Conservation (phyloP, 208 protist species). For the Leishmania aethiopica region DNA sequence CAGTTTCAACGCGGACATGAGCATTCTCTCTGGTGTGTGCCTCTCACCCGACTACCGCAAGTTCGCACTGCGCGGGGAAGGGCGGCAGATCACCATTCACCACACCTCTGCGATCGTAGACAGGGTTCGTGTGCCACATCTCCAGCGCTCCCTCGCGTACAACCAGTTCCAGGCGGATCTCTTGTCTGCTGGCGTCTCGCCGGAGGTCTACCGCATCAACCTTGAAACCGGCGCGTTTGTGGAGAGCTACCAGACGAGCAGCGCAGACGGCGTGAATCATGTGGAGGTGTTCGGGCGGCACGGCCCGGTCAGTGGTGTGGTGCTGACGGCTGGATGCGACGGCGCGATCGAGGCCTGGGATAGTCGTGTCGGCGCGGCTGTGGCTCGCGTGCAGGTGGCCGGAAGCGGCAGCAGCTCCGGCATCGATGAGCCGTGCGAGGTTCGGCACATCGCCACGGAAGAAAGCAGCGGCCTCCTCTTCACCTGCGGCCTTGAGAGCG, state of each 20-base stretch:
- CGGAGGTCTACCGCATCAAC: slow-evolving; percentile 84
- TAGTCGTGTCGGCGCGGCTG: slow-evolving; percentile 48
- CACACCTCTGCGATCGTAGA: slow-evolving; percentile 81
- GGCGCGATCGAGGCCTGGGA: slow-evolving; percentile 87
- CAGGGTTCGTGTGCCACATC: slow-evolving; percentile 81
- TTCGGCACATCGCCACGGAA: slow-evolving; percentile 75
- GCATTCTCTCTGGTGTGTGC: slow-evolving; percentile 77
- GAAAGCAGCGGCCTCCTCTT: slow-evolving; percentile 79
- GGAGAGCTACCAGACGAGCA: slow-evolving; percentile 80
- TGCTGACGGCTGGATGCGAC: slow-evolving; percentile 71
- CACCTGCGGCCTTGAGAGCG: slow-evolving; percentile 75
- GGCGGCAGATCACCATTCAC: slow-evolving; percentile 86
- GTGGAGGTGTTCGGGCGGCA: slow-evolving; percentile 66
- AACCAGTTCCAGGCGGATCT: slow-evolving; percentile 75
- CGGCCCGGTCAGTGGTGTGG: slow-evolving; percentile 64
- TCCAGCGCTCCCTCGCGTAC: slow-evolving; percentile 81
- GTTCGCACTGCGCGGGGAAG: slow-evolving; percentile 82
- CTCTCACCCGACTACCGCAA: slow-evolving; percentile 91
- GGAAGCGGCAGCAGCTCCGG: slow-evolving; percentile 40
- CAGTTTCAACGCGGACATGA: slow-evolving; percentile 90
- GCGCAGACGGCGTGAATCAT: slow-evolving; percentile 57
- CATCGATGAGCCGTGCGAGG: slow-evolving; percentile 39
- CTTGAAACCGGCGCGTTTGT: slow-evolving; percentile 83
- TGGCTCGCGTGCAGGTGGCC: slow-evolving; percentile 55
- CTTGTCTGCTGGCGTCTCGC: slow-evolving; percentile 71